phyloP scores from a whole-genome alignment of 2,329 filamentous ascomycete genomes.

The Neocucurbitaria cava region DNA sequence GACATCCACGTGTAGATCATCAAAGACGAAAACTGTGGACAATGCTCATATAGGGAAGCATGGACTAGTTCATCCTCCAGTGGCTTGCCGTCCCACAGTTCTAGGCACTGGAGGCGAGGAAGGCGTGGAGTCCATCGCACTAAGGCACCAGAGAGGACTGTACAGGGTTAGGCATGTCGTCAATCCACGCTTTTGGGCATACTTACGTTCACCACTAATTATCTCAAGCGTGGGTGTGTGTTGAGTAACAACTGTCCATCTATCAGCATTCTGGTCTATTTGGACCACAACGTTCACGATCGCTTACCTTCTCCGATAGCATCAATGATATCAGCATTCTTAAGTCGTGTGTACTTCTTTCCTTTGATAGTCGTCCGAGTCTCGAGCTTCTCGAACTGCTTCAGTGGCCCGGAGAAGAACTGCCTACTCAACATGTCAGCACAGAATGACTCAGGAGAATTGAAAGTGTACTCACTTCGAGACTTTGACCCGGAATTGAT shows the following conservation, averaged over 20 bases:
- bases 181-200: not conserved
- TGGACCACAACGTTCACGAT: too few relatives aligned
- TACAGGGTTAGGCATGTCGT: slow-evolving; percentile 10
- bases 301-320: slow-evolving; percentile 57
- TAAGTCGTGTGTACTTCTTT: slow-evolving; percentile 44
- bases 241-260: slow-evolving; percentile 52
- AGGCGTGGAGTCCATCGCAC: slow-evolving; percentile 66
- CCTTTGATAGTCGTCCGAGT: slow-evolving; percentile 30
- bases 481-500: slow-evolving; percentile 65
- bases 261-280: slow-evolving; percentile 17
- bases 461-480: slow-evolving; percentile 55
- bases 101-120: slow-evolving; percentile 64
- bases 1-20: slow-evolving; percentile 63
- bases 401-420: slow-evolving; percentile 60
- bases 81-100: slow-evolving; percentile 67
- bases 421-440: slow-evolving; percentile 42
- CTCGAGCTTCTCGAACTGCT: slow-evolving; percentile 49
- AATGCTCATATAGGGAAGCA: slow-evolving; percentile 63
- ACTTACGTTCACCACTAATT: slow-evolving; percentile 61
- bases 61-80: slow-evolving; percentile 63
- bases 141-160: slow-evolving; percentile 61
- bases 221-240: slow-evolving; percentile 63
- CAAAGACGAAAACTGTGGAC: slow-evolving; percentile 67
- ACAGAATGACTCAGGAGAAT: not conserved
- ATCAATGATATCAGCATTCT: slow-evolving; percentile 53